Evolutionary conservation across 345 rosid species (phyloP).

Genomic region (Psidium friedrichsthalianum): DNA sequence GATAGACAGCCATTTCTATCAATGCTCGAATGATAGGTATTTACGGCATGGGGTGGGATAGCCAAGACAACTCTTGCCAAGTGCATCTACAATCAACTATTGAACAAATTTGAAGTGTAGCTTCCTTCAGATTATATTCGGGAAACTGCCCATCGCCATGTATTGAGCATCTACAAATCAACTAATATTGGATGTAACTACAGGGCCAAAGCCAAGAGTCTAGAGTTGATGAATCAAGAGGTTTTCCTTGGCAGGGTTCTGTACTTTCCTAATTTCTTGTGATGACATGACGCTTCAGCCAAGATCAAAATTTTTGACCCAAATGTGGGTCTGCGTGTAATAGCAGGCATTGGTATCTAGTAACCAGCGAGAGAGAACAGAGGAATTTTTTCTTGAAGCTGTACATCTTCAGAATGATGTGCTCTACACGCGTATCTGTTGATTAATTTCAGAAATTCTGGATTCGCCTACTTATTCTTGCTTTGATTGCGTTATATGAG

Average conservation of each 20-base stretch:
- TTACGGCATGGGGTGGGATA: neutral
- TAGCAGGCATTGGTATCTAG: neutral
- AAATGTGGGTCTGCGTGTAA: too few species aligned
- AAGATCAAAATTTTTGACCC: neutral
- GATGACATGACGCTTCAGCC: neutral
- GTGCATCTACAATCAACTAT: neutral
- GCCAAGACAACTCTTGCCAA: neutral
- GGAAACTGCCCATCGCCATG: neutral
- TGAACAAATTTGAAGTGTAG: neutral
- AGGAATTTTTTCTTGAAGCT: too few species aligned
- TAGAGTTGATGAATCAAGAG: neutral
- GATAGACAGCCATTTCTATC: neutral
- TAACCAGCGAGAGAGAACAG: too few species aligned
- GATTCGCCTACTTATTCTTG: too few species aligned
- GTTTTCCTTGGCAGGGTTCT: neutral
- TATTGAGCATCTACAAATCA: neutral
- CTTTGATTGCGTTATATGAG: too few species aligned
- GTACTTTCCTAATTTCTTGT: neutral
- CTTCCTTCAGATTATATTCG: neutral
- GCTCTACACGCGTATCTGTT: too few species aligned
- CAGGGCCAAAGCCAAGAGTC: rapidly evolving
- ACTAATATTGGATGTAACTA: neutral
- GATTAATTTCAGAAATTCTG: too few species aligned
- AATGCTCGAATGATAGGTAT: neutral
- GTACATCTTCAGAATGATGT: too few species aligned